phyloP scores from a whole-genome alignment of 2,329 filamentous ascomycete species.

The Fusarium cyanostomum region DNA sequence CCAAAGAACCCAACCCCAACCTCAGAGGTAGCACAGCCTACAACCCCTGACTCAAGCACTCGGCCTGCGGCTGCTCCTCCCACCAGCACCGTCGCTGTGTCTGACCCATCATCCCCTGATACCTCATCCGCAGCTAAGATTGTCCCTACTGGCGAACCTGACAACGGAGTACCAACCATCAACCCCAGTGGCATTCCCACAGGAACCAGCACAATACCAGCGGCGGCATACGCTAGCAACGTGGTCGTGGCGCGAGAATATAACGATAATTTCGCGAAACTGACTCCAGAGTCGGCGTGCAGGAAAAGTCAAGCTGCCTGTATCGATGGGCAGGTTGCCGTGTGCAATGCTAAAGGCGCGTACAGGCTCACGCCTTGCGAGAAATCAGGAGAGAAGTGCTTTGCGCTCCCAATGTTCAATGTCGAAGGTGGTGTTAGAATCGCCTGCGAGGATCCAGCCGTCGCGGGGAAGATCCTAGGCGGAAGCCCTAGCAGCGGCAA shows the following conservation, averaged over 20 bases:
- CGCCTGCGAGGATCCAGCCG: constrained; percentile 55
- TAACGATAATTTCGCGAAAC: constrained; percentile 58
- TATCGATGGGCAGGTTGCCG: constrained; percentile 59
- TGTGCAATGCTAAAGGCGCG: constrained; percentile 53
- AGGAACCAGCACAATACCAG: constrained; percentile 53
- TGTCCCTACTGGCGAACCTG: constrained; percentile 42
- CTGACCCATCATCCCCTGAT: constrained; percentile 22
- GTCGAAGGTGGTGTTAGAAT: constrained; percentile 57
- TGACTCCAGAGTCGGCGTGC: constrained; percentile 60
- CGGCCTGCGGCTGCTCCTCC: constrained; percentile 10
- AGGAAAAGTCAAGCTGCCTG: constrained; percentile 60
- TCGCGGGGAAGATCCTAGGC: constrained; percentile 57
- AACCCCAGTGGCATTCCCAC: constrained; percentile 47
- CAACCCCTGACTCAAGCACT: constrained; percentile 8
- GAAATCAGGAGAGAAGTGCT: constrained; percentile 52
- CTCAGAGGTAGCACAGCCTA: background rate
- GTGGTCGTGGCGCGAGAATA: constrained; percentile 55
- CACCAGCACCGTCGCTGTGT: constrained; percentile 10
- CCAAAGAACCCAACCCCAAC: background rate
- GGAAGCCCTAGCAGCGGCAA: constrained; percentile 15
- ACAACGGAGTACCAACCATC: constrained; percentile 55
- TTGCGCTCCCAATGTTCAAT: constrained; percentile 63
- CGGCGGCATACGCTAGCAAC: constrained; percentile 56
- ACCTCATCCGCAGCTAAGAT: constrained; percentile 11
- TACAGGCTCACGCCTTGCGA: constrained; percentile 54